These are phyloP conservation scores for Mycena albidolilacea DNA, from an alignment of 768 basidiomycete species.

Conservation along the genomic window DNA sequence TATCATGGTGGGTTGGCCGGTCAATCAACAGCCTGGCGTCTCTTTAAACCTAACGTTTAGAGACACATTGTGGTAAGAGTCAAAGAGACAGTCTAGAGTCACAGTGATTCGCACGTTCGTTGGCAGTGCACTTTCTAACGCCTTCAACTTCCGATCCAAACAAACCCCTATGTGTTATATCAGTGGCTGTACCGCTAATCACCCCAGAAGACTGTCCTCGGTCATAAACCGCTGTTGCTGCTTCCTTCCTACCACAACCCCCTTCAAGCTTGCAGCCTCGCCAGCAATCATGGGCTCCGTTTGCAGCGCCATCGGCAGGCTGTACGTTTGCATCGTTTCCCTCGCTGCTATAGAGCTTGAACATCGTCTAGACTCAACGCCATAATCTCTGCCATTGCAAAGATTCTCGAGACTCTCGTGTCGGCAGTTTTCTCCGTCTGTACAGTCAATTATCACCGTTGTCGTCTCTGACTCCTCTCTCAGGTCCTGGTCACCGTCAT, in stretches of 20 bases:
- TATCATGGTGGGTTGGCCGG: conserved; percentile 57
- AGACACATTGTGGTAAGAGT: conserved; percentile 17
- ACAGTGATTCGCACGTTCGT: conserved; percentile 4
- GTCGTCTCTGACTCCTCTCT: neutral
- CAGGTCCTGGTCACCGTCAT: conserved; percentile 15
- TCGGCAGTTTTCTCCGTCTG: conserved; percentile 14
- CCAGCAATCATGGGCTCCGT: conserved; percentile 21
- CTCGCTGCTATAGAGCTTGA: neutral
- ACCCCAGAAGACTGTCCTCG: neutral
- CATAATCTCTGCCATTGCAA: conserved; percentile 13
- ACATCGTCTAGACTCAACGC: conserved; percentile 12
- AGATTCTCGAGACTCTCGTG: conserved; percentile 13
- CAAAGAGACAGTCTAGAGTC: conserved; percentile 7
- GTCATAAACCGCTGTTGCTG: neutral
- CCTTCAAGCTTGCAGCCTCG: neutral
- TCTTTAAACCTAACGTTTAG: conserved; percentile 24
- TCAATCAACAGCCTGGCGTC: conserved; percentile 15
- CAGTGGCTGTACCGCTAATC: neutral
- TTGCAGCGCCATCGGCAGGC: conserved; percentile 21
- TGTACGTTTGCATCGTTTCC: neutral
- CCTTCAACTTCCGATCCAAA: neutral
- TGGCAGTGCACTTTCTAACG: conserved; percentile 14
- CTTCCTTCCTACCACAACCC: neutral
- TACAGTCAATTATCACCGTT: neutral
- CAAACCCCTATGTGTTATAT: neutral